phyloP scores from a whole-genome alignment of 108 stramenopile species.

The Nitzschia putrida region DNA sequence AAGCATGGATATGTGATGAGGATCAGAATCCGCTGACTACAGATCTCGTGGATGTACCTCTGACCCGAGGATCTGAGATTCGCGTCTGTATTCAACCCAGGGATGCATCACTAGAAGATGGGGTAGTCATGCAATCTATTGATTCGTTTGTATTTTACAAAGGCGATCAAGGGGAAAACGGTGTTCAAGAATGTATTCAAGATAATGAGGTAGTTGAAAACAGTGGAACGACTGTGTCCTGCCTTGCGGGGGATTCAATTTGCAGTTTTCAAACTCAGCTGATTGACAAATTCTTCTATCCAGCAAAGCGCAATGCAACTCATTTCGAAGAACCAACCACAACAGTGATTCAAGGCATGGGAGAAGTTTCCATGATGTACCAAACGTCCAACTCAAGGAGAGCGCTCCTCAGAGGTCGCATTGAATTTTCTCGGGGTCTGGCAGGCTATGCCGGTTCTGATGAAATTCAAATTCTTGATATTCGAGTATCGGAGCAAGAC shows the following conservation, averaged over 20 bases:
- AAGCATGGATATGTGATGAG: slow-evolving; percentile 11
- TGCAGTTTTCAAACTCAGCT: slow-evolving; percentile 3
- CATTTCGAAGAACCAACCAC: background rate
- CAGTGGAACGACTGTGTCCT: background rate
- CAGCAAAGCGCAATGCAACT: background rate
- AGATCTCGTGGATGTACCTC: background rate
- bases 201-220: background rate
- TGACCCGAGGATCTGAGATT: slow-evolving; percentile 1
- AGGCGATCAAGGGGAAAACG: slow-evolving; percentile 5
- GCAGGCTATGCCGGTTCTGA: slow-evolving; percentile 2
- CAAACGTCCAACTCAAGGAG: background rate
- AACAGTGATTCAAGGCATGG: slow-evolving; percentile 2
- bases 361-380: slow-evolving; percentile 9
- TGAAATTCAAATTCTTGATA: slow-evolving; percentile 1
- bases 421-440: background rate
- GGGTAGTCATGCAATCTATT: slow-evolving; percentile 8
- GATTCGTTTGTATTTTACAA: slow-evolving; percentile 12
- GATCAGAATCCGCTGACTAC: background rate
- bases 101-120: background rate
- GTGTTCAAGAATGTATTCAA: background rate
- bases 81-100: slow-evolving; percentile 5
- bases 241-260: background rate
- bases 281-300: slow-evolving; percentile 3
- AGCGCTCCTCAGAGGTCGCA: background rate
- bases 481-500: background rate